Conservation (phyloP, 2,329 filamentous ascomycete genomes). For the Epicoccum nigrum region DNA sequence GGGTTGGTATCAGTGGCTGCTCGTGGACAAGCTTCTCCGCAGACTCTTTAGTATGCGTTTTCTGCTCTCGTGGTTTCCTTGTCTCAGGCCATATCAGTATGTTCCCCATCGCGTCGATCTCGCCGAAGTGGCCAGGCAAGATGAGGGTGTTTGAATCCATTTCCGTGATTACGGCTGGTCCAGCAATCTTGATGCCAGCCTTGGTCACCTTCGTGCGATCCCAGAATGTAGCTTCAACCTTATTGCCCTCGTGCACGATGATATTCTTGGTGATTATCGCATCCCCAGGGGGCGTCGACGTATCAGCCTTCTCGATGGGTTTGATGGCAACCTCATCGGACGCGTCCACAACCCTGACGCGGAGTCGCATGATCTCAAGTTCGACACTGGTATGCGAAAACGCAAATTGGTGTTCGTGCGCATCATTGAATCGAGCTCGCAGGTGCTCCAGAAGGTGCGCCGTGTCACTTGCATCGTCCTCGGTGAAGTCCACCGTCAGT, state of each 20-base stretch:
- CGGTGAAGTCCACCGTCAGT: constrained; percentile 42
- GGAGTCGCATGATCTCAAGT: constrained; percentile 57
- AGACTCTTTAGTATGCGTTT: constrained; percentile 45
- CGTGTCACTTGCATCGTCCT: constrained; percentile 45
- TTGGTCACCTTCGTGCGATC: constrained; percentile 51
- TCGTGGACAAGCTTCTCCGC: constrained; percentile 47
- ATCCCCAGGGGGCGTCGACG: constrained; percentile 39
- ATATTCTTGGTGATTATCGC: constrained; percentile 49
- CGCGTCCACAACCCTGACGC: constrained; percentile 52
- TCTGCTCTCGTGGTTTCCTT: constrained; percentile 33
- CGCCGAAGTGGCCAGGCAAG: constrained; percentile 54
- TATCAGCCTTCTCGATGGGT: constrained; percentile 35
- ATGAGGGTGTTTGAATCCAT: constrained; percentile 61
- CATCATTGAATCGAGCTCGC: constrained; percentile 49
- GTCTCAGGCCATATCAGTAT: constrained; percentile 55
- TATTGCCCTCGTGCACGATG: constrained; percentile 51
- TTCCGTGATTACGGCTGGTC: constrained; percentile 57
- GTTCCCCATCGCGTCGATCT: constrained; percentile 57
- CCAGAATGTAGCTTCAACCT: constrained; percentile 53
- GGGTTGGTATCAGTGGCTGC: constrained; percentile 52
- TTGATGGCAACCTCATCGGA: constrained; percentile 52
- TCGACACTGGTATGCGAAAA: constrained; percentile 53
- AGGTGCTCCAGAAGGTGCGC: constrained; percentile 39
- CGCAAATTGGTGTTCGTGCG: constrained; percentile 55
- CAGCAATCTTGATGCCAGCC: constrained; percentile 50